These are phyloP conservation scores for Citrus reticulata DNA, from an alignment of 345 rosid genomes.

Conservation along the genomic window DNA sequence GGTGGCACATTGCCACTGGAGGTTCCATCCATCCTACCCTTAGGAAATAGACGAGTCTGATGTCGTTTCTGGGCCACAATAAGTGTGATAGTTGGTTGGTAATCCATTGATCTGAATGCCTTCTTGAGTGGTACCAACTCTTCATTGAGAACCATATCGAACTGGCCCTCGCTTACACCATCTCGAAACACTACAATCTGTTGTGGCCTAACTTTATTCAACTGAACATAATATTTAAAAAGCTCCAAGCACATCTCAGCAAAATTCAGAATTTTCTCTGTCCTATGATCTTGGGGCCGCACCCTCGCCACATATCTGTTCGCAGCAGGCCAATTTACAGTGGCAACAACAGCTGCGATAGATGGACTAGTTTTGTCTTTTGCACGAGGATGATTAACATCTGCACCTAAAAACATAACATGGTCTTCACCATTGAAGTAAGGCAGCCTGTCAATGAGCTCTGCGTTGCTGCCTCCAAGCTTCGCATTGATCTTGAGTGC, in stretches of 20 bases:
- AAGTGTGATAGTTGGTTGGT: slow-evolving; percentile 59
- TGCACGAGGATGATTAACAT: slow-evolving; percentile 82
- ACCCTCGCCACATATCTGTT: slow-evolving; percentile 78
- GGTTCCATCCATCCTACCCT: slow-evolving; percentile 31
- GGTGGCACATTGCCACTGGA: slow-evolving; percentile 56
- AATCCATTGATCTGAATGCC: slow-evolving; percentile 28
- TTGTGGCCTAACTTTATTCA: slow-evolving; percentile 43
- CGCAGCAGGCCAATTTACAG: slow-evolving; percentile 89
- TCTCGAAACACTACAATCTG: slow-evolving; percentile 77
- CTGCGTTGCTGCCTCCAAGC: slow-evolving; percentile 91
- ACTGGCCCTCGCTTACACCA: slow-evolving; percentile 88
- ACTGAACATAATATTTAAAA: slow-evolving; percentile 35
- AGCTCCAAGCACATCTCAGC: slow-evolving; percentile 73
- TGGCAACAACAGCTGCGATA: slow-evolving; percentile 80
- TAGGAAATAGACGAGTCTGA: slow-evolving; percentile 70
- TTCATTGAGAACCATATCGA: slow-evolving; percentile 81
- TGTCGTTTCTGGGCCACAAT: slow-evolving; percentile 82
- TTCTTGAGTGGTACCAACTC: slow-evolving; percentile 56
- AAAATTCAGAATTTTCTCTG: slow-evolving; percentile 61
- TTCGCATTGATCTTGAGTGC: slow-evolving; percentile 89
- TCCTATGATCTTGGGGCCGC: slow-evolving; percentile 53
- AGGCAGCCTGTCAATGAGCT: slow-evolving; percentile 54
- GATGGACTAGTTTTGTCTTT: slow-evolving; percentile 59
- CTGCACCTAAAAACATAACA: slow-evolving; percentile 89
- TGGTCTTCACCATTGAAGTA: slow-evolving; percentile 36